A percentile compares a stretch with the other conserved stretches of the same genome.
Conservation (phyloP, 2,329 filamentous ascomycete genomes). For the Diaporthe citri region DNA sequence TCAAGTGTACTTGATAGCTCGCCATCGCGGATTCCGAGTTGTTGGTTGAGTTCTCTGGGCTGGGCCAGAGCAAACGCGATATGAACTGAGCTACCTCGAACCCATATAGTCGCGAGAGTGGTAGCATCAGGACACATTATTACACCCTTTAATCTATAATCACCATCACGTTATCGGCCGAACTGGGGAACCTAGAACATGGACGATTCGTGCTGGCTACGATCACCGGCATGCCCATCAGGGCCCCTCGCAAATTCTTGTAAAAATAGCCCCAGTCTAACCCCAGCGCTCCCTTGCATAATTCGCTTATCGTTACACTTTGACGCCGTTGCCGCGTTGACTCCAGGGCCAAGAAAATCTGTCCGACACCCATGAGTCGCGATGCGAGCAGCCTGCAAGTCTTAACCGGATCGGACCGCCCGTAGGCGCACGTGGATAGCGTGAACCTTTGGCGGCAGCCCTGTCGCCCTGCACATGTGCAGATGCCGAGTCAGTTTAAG, state of each 20-base stretch:
- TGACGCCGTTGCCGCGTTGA: constrained; percentile 9
- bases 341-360: constrained; percentile 7
- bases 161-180: not conserved
- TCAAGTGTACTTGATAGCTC: constrained; percentile 8
- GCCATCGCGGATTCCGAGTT: not conserved
- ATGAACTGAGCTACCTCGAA: not conserved
- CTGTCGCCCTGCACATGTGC: constrained; percentile 18
- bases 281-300: not conserved
- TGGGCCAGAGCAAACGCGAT: not conserved
- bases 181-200: not conserved
- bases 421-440: constrained; percentile 1
- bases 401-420: constrained; percentile 29
- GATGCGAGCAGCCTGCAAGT: constrained; percentile 11
- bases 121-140: not conserved
- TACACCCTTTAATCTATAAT: not conserved
- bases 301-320: constrained; percentile 24
- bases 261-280: constrained; percentile 20
- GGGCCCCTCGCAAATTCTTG: constrained; percentile 8
- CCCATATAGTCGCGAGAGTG: not conserved
- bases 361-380: constrained; percentile 15
- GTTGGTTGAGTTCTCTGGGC: not conserved
- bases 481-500: constrained; percentile 10
- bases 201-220: constrained; percentile 12
- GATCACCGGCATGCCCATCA: constrained; percentile 12
- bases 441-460: not conserved